These are phyloP conservation scores for Helotiales sp. DNA, from an alignment of 2,329 filamentous ascomycete species.

Conservation along the genomic window DNA sequence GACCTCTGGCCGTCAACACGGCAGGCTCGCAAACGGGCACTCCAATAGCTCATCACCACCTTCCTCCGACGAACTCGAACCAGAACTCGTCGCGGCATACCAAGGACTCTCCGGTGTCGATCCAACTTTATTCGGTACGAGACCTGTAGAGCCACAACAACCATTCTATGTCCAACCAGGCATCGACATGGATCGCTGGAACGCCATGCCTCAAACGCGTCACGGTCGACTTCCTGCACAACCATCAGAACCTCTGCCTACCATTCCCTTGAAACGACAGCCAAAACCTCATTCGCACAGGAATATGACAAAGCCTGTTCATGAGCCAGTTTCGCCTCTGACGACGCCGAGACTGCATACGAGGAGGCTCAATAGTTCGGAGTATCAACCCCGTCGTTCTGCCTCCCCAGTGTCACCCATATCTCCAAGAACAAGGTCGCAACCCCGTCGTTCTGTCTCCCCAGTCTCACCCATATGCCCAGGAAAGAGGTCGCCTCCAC, in stretches of 20 bases:
- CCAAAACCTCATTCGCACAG: too few relatives aligned
- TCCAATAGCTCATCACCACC: background rate
- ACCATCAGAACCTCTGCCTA: slow-evolving; percentile 1
- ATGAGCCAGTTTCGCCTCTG: too few relatives aligned
- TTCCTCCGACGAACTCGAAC: background rate
- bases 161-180: slow-evolving; percentile 8
- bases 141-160: background rate
- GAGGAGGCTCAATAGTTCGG: too few relatives aligned
- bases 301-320: background rate
- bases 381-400: too few relatives aligned
- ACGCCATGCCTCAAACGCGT: background rate
- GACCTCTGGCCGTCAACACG: too few relatives aligned
- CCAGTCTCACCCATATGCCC: background rate
- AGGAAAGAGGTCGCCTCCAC: background rate
- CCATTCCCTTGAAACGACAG: background rate
- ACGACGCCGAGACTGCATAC: too few relatives aligned
- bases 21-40: slow-evolving; percentile 12
- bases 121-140: background rate
- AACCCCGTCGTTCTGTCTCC: background rate
- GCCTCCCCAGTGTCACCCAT: too few relatives aligned
- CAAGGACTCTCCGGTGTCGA: slow-evolving; percentile 2
- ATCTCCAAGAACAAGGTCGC: too few relatives aligned
- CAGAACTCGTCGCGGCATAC: slow-evolving; percentile 1
- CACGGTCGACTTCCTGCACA: slow-evolving; percentile 13
- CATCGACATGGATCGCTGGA: slow-evolving; percentile 18